Percentiles rank a stretch among this genome's conserved stretches.
Evolutionary conservation across 768 basidiomycete species (phyloP).

Genomic region (Cystobasidium tubakii): DNA sequence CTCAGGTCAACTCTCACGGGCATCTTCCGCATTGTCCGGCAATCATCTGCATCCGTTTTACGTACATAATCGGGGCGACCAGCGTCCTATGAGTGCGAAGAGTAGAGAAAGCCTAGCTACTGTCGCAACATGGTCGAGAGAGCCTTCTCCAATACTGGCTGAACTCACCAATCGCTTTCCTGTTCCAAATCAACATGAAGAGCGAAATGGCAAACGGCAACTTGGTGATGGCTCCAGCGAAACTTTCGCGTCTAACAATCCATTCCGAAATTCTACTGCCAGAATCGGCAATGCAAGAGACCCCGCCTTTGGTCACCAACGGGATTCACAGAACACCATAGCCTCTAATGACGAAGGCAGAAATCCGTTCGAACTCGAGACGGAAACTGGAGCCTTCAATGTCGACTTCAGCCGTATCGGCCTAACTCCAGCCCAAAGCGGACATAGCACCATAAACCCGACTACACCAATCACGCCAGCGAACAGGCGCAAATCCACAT

Average conservation of each 20-base stretch:
- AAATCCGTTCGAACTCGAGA: conserved; percentile 1
- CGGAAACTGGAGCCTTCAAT: neutral
- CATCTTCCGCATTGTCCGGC: conserved; percentile 1
- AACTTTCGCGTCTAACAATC: conserved; percentile 1
- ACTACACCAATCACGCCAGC: conserved; percentile 9
- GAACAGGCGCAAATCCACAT: neutral
- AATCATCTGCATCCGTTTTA: conserved; percentile 19
- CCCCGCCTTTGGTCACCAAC: neutral
- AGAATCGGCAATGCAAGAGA: neutral
- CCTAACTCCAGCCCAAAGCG: neutral
- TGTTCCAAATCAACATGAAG: neutral
- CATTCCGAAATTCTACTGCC: neutral
- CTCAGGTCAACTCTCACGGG: neutral
- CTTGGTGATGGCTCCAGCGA: neutral
- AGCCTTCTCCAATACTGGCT: neutral
- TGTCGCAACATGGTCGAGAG: neutral
- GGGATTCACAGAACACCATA: neutral
- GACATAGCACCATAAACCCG: conserved; percentile 2
- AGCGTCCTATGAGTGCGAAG: neutral
- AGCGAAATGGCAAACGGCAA: neutral
- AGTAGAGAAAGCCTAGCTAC: neutral
- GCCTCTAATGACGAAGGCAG: neutral
- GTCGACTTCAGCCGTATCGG: neutral
- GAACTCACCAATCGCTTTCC: neutral
- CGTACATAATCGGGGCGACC: neutral